Conservation (phyloP, 257 asterid genomes). For the Solanum peruvianum region DNA sequence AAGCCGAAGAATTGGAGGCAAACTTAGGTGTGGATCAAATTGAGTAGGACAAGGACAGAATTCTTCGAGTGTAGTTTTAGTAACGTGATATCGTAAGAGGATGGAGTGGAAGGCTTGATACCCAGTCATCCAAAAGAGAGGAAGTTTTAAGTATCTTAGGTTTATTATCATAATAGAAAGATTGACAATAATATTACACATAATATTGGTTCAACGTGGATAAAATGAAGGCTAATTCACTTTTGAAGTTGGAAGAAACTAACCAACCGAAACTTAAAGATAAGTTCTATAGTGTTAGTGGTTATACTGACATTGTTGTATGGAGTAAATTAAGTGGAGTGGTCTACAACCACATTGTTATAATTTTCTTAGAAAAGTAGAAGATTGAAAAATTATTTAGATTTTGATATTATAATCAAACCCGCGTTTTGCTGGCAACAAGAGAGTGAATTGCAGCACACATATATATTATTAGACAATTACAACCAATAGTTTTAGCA, state of each 20-base stretch:
- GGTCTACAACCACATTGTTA: too few relatives aligned
- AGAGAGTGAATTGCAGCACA: background rate
- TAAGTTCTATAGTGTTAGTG: background rate
- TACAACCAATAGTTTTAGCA: background rate
- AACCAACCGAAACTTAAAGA: background rate
- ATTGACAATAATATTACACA: background rate
- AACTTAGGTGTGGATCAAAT: background rate
- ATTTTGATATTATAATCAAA: background rate
- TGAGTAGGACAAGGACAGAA: background rate
- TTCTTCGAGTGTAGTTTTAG: background rate
- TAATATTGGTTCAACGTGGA: background rate
- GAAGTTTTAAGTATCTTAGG: background rate
- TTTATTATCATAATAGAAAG: too few relatives aligned
- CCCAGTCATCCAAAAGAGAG: too few relatives aligned
- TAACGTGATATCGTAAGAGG: background rate
- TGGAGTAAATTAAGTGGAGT: too few relatives aligned
- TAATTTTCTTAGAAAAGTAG: background rate
- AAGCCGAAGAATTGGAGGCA: background rate
- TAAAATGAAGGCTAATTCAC: background rate
- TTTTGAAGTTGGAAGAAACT: background rate
- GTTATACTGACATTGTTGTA: too few relatives aligned
- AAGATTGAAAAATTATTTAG: background rate
- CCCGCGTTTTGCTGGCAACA: background rate
- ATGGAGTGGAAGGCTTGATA: background rate
- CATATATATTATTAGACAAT: background rate